Base-by-base conservation (phyloP, 2,329 filamentous ascomycete species). In the Plenodomus tracheiphilus region DNA sequence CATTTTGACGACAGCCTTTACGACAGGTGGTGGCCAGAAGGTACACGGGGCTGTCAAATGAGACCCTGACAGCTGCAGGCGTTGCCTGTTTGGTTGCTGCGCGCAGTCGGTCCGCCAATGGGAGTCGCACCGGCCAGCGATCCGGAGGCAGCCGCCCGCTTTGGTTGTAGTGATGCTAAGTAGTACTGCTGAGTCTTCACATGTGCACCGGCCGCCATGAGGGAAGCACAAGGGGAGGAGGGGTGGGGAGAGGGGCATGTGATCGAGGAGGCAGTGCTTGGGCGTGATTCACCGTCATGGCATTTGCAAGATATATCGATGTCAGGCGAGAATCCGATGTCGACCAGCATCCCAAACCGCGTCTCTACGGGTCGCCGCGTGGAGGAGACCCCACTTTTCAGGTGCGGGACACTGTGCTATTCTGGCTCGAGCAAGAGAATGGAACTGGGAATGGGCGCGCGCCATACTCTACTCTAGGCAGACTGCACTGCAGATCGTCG, bases 1-100 rank as follows among this genome's bases (percentile, higher is more conserved):
- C 51, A 47, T 46, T 13, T 47, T 39, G 39, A 51, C 51, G 41
- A 32, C 45, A 41, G n/a, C 36, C 32, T 30, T 9, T 25, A 34
- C 30, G 32, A 43, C 51, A 46, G 19, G 11, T 16, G 22, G 21
- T 19, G 20, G 39, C 36, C 43, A 43, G 43, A 38, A 19, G 9
- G 34, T 19, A 15, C 28, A 32, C 13, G 9, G 15, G 4, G 28
- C 28, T 32, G 28, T 32, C 28, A 15, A 32, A 32, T 7, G 28
- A 32, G 28, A 32, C 28, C 13, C 37, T 39, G 41, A 28, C 39
- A 41, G 41, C 30, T 47, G 39, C 40, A 41, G 37, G 36, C 41
- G 39, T 41, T 43, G 16, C n/a, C 41, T 28, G 16, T 32, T 32
- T 32, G n/a, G 7, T 35, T 22, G 40, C 18, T 8, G 19, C 28